Evolutionary conservation across 768 basidiomycete genomes (phyloP).

Genomic region (Collybia nuda): DNA sequence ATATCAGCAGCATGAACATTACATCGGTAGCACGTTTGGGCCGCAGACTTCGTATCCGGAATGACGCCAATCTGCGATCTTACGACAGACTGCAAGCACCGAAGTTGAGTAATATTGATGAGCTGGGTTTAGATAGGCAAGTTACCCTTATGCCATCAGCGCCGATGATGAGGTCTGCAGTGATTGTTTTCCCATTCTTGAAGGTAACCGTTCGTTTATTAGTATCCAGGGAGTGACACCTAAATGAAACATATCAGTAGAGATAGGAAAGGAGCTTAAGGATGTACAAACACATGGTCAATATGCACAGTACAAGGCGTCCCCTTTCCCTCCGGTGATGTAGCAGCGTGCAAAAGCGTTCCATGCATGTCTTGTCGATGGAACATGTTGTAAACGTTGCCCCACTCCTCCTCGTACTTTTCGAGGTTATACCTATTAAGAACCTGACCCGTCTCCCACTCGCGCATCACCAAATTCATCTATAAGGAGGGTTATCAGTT

Average conservation of each 20-base stretch:
- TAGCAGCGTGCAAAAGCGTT: conserved; percentile 24
- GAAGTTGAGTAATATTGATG: not conserved
- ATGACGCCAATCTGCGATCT: conserved; percentile 22
- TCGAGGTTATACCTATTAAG: conserved; percentile 28
- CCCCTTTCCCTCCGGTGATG: conserved; percentile 21
- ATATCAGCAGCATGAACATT: conserved; percentile 26
- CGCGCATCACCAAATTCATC: conserved; percentile 30
- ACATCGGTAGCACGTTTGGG: conserved; percentile 32
- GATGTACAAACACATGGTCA: conserved; percentile 20
- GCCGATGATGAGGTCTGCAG: conserved; percentile 29
- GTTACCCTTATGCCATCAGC: conserved; percentile 31
- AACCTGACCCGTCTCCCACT: conserved; percentile 31
- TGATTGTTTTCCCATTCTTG: conserved; percentile 20
- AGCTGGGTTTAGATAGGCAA: not conserved
- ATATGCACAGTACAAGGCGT: conserved; percentile 21
- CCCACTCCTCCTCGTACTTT: conserved; percentile 28
- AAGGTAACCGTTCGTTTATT: conserved; percentile 22
- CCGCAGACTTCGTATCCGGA: conserved; percentile 26
- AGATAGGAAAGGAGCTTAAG: not conserved
- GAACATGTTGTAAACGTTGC: conserved; percentile 29
- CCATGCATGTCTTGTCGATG: conserved; percentile 32
- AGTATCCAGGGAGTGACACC: conserved; percentile 21
- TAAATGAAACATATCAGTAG: not conserved
- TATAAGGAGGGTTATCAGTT: not conserved
- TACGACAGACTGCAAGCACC: conserved; percentile 19